Evolutionary conservation across 306 rosid species (phyloP).

Genomic region (Dryas drummondii): DNA sequence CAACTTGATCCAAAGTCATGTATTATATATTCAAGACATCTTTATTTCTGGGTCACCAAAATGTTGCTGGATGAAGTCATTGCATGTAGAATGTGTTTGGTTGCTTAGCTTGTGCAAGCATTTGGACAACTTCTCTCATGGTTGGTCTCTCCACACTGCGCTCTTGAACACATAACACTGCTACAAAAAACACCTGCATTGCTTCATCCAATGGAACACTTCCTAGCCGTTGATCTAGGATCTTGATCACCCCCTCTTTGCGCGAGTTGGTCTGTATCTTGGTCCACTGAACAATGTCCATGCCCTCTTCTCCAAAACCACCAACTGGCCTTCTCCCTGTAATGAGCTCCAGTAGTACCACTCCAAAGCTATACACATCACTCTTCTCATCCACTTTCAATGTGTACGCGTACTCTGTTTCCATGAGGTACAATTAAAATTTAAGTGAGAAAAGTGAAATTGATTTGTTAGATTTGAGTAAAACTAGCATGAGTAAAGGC

Average conservation of each 20-base stretch:
- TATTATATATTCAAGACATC: not conserved
- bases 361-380: slow-evolving; percentile 89
- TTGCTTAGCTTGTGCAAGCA: slow-evolving; percentile 81
- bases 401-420: slow-evolving; percentile 89
- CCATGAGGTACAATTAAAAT: not conserved
- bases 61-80: slow-evolving; percentile 6
- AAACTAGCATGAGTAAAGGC: not conserved
- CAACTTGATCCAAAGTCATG: not conserved
- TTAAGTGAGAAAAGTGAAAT: not conserved
- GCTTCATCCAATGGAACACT: slow-evolving; percentile 65
- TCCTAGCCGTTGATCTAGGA: slow-evolving; percentile 57
- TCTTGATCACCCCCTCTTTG: slow-evolving; percentile 58
- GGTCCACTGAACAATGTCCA: slow-evolving; percentile 89
- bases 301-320: slow-evolving; percentile 80
- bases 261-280: slow-evolving; percentile 59
- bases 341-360: slow-evolving; percentile 71
- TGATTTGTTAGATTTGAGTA: not conserved
- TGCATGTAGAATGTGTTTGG: slow-evolving; percentile 55
- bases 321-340: slow-evolving; percentile 78
- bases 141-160: slow-evolving; percentile 86
- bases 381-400: slow-evolving; percentile 81
- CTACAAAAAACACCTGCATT: slow-evolving; percentile 74
- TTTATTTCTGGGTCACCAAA: slow-evolving; percentile 2
- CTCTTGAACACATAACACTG: slow-evolving; percentile 80
- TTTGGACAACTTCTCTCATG: slow-evolving; percentile 94